Evolutionary conservation across 78 protist species (phyloP).

Genomic region (Bigelowiella natans): DNA sequence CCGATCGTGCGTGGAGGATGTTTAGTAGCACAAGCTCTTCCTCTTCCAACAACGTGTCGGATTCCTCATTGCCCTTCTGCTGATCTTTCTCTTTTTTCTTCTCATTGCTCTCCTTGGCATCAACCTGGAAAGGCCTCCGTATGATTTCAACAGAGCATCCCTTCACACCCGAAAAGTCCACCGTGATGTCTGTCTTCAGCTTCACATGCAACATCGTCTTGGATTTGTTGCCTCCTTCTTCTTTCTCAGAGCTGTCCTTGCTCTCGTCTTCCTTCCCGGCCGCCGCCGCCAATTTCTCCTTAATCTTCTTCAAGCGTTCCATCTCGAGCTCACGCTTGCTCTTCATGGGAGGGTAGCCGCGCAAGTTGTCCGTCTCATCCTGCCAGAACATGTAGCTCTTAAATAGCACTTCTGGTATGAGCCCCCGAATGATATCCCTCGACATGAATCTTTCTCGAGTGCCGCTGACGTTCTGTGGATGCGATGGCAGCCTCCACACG

Average conservation of each 20-base stretch:
- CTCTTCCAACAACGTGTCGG: not conserved
- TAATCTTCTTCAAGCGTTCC: too few species aligned
- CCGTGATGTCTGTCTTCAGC: not conserved
- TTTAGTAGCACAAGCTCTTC: conserved; percentile 16
- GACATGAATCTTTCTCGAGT: conserved; percentile 7
- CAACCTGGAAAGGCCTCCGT: not conserved
- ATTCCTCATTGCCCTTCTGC: not conserved
- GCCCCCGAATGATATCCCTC: not conserved
- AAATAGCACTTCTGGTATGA: conserved; percentile 13
- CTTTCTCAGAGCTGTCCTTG: too few species aligned
- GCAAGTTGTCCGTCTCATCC: conserved; percentile 10
- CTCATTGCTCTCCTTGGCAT: not conserved
- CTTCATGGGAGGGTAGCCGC: conserved; percentile 30
- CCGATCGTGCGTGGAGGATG: conserved; percentile 1
- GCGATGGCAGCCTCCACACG: not conserved
- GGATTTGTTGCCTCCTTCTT: not conserved
- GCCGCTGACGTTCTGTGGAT: not conserved
- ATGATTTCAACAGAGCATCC: not conserved
- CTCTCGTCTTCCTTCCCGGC: too few species aligned
- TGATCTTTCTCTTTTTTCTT: not conserved
- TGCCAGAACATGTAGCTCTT: not conserved
- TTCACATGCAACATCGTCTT: not conserved
- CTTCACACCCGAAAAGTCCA: not conserved
- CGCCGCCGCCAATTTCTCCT: too few species aligned
- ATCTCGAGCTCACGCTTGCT: too few species aligned